Percentiles rank a stretch among this genome's conserved stretches.
Evolutionary conservation across 75 land plant genomes (phyloP).

Genomic region (Cupressus sempervirens): DNA sequence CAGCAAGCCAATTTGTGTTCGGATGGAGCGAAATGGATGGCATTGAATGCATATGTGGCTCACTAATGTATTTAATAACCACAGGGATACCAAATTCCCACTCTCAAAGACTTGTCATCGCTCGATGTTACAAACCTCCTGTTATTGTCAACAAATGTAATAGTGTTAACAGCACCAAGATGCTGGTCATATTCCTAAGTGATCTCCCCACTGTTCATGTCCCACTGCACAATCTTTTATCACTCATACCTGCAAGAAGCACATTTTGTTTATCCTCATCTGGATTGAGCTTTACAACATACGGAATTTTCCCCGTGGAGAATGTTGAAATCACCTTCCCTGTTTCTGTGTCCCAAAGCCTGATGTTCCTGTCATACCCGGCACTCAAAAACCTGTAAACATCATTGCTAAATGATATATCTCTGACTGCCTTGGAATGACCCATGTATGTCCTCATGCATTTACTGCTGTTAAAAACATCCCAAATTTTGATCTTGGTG

Average conservation of each 20-base stretch:
- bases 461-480: slow-evolving; percentile 37
- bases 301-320: slow-evolving; percentile 87
- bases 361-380: slow-evolving; percentile 77
- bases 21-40: slow-evolving; percentile 89
- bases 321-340: slow-evolving; percentile 85
- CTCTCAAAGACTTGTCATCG: slow-evolving; percentile 91
- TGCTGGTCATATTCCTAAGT: slow-evolving; percentile 60
- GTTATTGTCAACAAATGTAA: slow-evolving; percentile 91
- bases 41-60: slow-evolving; percentile 99
- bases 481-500: slow-evolving; percentile 45
- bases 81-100: slow-evolving; percentile 99
- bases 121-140: slow-evolving; percentile 95
- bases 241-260: slow-evolving; percentile 91
- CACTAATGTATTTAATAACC: slow-evolving; percentile 24
- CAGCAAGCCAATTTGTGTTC: slow-evolving; percentile 87
- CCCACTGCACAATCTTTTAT: slow-evolving; percentile 99
- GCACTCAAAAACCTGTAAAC: slow-evolving; percentile 83
- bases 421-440: slow-evolving; percentile 77
- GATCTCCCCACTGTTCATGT: slow-evolving; percentile 63
- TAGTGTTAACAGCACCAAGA: slow-evolving; percentile 93
- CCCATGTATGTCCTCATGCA: slow-evolving; percentile 82
- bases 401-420: slow-evolving; percentile 86
- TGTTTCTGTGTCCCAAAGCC: slow-evolving; percentile 94
- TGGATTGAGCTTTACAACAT: slow-evolving; percentile 90
- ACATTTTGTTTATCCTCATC: slow-evolving; percentile 98